Base-by-base conservation (phyloP, 345 rosid species). In the Passiflora organensis region DNA sequence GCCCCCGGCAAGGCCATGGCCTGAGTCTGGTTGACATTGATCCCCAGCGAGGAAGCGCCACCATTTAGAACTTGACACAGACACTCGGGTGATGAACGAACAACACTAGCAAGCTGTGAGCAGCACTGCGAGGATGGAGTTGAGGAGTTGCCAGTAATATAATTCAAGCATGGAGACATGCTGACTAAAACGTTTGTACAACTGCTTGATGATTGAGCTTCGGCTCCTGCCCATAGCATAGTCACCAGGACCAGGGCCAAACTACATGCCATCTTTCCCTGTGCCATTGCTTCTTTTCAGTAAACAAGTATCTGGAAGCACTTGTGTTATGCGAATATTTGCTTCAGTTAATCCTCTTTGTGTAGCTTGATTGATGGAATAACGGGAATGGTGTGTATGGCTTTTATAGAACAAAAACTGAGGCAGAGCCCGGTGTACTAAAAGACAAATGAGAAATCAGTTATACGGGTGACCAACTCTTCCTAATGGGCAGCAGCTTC, bases 121-220 rank as follows among this genome's bases (percentile, higher is more conserved):
- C 97, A 91, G 73, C 97, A 91, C 38, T 60, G 78, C 1, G 82
- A 66, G 39, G 91, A 75, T 0, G 96, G 93, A 37, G 74, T 68
- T 15, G 96, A 72, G 42, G 80, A 66, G 72, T 79, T 83, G 20
- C 85, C 89, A 0, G 81, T 76, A 10, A 91, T 80, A 63, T 72
- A 87, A 57, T 69, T 75, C 32, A 91, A 78, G 74, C 97, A 91
- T 0, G 95, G 88, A 0, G 82, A 72, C 82, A 87, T 55, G 78
- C 80, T 78, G 56, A 83, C 56, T 43, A 91, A 19, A 23, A 69
- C 79, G 18, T 36, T 70, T 0, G 88, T 79, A 68, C 97, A 91
- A 44, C 66, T 56, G n/a, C n/a, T n/a, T n/a, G n/a, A n/a, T 2
- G 90, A 76, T 64, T 83, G 95, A 59, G 85, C 81, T 5, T 50